Evolutionary conservation across 208 protist species (phyloP).

Genomic region (Leishmania tarentolae): DNA sequence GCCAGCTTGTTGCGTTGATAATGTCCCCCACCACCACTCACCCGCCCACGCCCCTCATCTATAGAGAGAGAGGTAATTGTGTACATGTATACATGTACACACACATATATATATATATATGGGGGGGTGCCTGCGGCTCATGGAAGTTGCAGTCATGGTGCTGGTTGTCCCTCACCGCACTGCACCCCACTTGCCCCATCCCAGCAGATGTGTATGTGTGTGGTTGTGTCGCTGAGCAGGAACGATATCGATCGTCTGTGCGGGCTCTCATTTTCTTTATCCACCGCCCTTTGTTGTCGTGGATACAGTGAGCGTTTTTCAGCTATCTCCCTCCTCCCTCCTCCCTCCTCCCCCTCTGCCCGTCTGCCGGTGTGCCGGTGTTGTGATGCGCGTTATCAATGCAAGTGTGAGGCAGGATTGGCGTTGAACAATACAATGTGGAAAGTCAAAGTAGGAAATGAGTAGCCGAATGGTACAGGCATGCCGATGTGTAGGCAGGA

Average conservation of each 20-base stretch:
- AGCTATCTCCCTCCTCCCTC: background rate
- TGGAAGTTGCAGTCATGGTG: background rate
- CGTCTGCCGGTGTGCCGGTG: background rate
- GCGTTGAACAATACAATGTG: background rate
- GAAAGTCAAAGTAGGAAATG: background rate
- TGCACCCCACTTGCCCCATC: too few species aligned
- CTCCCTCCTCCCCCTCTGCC: background rate
- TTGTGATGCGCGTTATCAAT: background rate
- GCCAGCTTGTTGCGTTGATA: background rate
- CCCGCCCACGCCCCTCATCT: background rate
- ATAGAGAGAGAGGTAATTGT: too few species aligned
- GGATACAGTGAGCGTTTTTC: background rate
- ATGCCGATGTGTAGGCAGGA: background rate
- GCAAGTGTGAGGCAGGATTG: background rate
- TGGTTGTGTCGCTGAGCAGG: background rate
- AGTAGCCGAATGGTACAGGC: background rate
- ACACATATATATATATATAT: background rate
- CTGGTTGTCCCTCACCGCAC: background rate
- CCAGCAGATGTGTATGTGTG: background rate
- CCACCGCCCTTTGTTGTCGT: background rate
- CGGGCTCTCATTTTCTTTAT: background rate
- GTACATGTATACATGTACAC: too few species aligned
- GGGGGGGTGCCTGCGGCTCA: background rate
- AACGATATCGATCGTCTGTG: background rate
- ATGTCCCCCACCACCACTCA: too few species aligned